These are phyloP conservation scores for Plectosphaerella plurivora DNA, from an alignment of 2,329 filamentous ascomycete genomes.

Conservation along the genomic window DNA sequence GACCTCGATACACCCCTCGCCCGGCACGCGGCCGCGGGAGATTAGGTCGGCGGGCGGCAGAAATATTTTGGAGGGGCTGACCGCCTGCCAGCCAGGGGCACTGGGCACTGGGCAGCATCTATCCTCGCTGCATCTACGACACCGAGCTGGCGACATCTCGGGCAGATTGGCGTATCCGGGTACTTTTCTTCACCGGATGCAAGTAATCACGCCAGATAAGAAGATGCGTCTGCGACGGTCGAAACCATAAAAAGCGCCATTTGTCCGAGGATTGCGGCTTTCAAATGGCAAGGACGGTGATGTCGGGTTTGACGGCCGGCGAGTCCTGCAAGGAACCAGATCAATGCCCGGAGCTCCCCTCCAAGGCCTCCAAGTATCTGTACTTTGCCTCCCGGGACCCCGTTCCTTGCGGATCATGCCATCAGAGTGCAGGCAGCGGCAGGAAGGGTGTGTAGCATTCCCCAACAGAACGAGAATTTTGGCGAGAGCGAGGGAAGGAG, in stretches of 20 bases:
- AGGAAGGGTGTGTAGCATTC: slow-evolving; percentile 7
- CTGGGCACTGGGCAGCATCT: no score
- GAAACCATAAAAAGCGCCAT: background rate
- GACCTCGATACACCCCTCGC: background rate
- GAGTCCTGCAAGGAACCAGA: background rate
- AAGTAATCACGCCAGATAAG: no score
- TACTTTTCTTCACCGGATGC: no score
- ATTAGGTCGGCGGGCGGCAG: background rate
- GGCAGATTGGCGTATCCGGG: background rate
- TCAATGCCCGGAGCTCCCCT: background rate
- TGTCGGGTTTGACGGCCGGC: background rate
- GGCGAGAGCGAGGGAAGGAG: slow-evolving; percentile 11
- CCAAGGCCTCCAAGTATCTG: background rate
- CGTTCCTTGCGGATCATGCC: slow-evolving; percentile 2
- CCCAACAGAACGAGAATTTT: slow-evolving; percentile 28
- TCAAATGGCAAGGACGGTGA: background rate
- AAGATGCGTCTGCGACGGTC: background rate
- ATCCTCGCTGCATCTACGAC: background rate
- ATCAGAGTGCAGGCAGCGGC: background rate
- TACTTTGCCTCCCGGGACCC: background rate
- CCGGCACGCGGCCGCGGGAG: background rate
- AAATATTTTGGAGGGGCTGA: background rate
- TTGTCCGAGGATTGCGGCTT: slow-evolving; percentile 1
- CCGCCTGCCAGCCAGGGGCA: background rate
- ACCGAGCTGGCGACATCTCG: background rate